Percentiles rank a stretch among this genome's conserved stretches.
These are phyloP conservation scores for Fusarium luffae DNA, from an alignment of 2,329 filamentous ascomycete species.

Conservation along the genomic window DNA sequence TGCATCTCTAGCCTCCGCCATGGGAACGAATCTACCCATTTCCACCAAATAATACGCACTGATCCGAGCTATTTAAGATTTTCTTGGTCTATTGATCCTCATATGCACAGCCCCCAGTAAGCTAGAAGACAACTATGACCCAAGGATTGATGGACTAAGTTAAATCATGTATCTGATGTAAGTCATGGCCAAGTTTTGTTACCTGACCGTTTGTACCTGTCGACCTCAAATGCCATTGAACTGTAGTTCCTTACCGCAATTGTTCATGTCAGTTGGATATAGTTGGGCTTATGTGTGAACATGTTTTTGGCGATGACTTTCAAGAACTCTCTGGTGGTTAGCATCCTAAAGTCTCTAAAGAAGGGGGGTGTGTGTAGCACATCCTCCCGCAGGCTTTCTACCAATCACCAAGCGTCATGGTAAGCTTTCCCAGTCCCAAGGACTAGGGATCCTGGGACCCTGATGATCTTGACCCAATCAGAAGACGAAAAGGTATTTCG, in stretches of 20 bases:
- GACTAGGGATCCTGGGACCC: constrained; percentile 32
- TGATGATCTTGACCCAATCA: constrained; percentile 26
- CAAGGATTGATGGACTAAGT: neutral
- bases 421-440: constrained; percentile 24
- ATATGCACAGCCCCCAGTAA: neutral
- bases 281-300: neutral
- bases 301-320: neutral
- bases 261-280: neutral
- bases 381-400: neutral
- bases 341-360: neutral
- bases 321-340: constrained; percentile 10
- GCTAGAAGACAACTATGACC: neutral
- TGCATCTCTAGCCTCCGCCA: neutral
- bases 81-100: neutral
- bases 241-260: neutral
- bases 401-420: constrained; percentile 21
- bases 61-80: neutral
- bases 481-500: neutral
- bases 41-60: neutral
- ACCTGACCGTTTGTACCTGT: neutral
- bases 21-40: neutral
- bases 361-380: neutral
- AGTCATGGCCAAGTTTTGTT: neutral
- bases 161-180: neutral
- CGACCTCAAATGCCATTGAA: neutral